phyloP scores from a whole-genome alignment of 2,329 filamentous ascomycete genomes.

The Clonostachys rosea region DNA sequence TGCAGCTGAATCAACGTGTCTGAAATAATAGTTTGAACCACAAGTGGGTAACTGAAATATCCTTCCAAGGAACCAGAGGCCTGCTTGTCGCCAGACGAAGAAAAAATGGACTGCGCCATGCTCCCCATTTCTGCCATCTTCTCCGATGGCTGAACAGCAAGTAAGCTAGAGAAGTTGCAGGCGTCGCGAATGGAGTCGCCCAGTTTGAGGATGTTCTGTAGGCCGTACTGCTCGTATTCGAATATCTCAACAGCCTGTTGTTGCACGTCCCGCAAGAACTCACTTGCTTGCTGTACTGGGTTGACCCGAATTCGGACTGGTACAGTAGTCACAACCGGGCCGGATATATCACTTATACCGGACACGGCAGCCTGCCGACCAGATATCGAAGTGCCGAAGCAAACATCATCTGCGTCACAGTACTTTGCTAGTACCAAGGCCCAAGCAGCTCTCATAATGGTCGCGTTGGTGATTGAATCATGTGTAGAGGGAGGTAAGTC shows the following conservation, averaged over 20 bases:
- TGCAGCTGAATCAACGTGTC: not conserved
- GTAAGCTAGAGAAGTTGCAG: not conserved
- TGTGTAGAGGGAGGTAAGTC: not conserved
- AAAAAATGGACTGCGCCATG: too few species aligned
- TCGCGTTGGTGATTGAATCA: not conserved
- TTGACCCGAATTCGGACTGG: slow-evolving; percentile 7
- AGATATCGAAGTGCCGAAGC: not conserved
- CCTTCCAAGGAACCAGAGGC: slow-evolving; percentile 6
- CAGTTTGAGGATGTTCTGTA: slow-evolving; percentile 13
- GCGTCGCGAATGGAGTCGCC: not conserved
- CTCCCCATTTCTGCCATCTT: not conserved
- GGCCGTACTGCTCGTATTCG: slow-evolving; percentile 8
- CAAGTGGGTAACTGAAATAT: slow-evolving; percentile 6
- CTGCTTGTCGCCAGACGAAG: not conserved
- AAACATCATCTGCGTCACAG: not conserved
- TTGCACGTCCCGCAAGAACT: slow-evolving; percentile 9
- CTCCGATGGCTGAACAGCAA: not conserved
- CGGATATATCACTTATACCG: slow-evolving; percentile 11
- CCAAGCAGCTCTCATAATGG: not conserved
- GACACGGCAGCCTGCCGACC: slow-evolving; percentile 5
- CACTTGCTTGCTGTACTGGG: slow-evolving; percentile 2
- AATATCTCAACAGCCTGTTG: slow-evolving; percentile 8
- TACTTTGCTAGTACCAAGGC: not conserved
- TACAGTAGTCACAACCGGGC: slow-evolving; percentile 10
- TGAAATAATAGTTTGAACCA: not conserved